These are phyloP conservation scores for Trametes coccinea DNA, from an alignment of 768 basidiomycete genomes.

Conservation along the genomic window DNA sequence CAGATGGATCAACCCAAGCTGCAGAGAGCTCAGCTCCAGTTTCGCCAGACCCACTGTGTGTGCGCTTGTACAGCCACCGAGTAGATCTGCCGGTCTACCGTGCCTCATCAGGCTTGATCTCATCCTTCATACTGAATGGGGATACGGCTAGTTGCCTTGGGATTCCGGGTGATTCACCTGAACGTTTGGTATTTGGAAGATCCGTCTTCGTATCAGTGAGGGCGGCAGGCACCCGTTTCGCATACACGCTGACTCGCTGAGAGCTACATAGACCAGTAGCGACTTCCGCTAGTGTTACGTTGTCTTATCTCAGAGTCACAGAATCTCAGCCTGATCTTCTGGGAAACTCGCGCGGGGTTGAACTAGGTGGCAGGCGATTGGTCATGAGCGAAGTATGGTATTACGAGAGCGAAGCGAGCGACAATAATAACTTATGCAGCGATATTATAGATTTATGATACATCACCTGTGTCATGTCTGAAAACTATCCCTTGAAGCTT, in stretches of 20 bases:
- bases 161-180: too few species aligned
- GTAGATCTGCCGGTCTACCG: not conserved
- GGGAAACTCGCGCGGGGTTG: too few species aligned
- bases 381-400: not conserved
- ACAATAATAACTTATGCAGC: not conserved
- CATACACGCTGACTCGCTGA: too few species aligned
- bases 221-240: too few species aligned
- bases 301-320: too few species aligned
- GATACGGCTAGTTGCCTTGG: not conserved
- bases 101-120: too few species aligned
- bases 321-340: too few species aligned
- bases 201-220: too few species aligned
- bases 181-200: too few species aligned
- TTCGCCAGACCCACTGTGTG: not conserved
- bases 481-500: not conserved
- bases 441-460: constrained; percentile 10
- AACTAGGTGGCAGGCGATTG: too few species aligned
- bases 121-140: not conserved
- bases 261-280: too few species aligned
- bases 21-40: not conserved
- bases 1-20: not conserved
- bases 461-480: not conserved
- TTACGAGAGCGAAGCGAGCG: not conserved
- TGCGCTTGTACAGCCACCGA: not conserved
- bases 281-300: too few species aligned